These are phyloP conservation scores for Paraleonurus japonicus DNA, from an alignment of 257 asterid species.

Conservation along the genomic window DNA sequence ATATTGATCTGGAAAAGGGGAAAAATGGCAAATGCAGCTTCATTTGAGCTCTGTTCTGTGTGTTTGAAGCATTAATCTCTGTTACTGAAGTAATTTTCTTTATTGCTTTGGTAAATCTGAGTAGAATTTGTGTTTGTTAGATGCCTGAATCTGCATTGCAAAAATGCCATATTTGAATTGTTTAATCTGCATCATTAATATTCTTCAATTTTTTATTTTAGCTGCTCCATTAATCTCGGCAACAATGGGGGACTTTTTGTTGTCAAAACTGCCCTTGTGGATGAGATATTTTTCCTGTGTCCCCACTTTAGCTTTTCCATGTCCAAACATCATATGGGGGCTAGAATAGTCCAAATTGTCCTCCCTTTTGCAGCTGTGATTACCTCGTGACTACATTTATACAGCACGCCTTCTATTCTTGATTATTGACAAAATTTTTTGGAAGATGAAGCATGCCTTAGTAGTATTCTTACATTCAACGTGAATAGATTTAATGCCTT, in stretches of 20 bases:
- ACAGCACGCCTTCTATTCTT: constrained; percentile 31
- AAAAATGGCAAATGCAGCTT: constrained; percentile 3
- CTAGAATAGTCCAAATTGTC: constrained; percentile 20
- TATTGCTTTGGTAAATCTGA: not conserved
- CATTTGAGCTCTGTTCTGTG: constrained; percentile 1
- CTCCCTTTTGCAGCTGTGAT: constrained; percentile 16
- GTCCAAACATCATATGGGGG: constrained; percentile 20
- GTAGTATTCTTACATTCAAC: constrained; percentile 3
- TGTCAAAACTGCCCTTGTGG: constrained; percentile 39
- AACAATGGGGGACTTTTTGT: constrained; percentile 31
- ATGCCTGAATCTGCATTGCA: constrained; percentile 11
- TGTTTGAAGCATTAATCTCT: not conserved
- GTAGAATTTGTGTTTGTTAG: not conserved
- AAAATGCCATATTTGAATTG: constrained; percentile 15
- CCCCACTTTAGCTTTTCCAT: constrained; percentile 32
- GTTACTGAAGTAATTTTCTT: not conserved
- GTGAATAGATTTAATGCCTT: constrained; percentile 32
- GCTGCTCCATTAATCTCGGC: constrained; percentile 49
- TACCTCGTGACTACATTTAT: constrained; percentile 41
- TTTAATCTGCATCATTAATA: constrained; percentile 14
- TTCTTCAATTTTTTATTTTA: constrained; percentile 9
- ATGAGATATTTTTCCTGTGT: constrained; percentile 28
- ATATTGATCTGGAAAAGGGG: not conserved
- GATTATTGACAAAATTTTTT: constrained; percentile 18
- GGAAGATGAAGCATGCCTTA: not conserved